Evolutionary conservation across 2,329 filamentous ascomycete genomes (phyloP), one percentile per base, ranked within the genome.

Genomic region (Aspergillus ochraceus): DNA sequence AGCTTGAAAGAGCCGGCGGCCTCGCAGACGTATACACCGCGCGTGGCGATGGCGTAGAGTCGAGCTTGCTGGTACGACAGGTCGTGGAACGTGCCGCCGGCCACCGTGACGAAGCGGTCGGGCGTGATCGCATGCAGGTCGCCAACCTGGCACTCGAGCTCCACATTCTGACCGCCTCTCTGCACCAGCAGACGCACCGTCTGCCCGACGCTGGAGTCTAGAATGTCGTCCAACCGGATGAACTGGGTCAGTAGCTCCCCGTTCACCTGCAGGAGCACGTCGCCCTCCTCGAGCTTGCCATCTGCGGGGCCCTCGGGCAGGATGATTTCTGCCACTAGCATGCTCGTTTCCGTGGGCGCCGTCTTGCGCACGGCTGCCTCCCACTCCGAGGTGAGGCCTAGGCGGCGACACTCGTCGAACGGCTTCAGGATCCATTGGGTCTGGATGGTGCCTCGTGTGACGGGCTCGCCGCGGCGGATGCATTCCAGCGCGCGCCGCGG

Each of bases 41-140:
- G 89, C 68, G 92, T 90, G 10, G 93, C 88, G 59, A 99, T 93
- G 36, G 93, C 94, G 74, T 97, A 98, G 4, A 97, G 84, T 10
- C 95, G 88, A n/a, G 95, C 92, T 77, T 98, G 93, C 73, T 99
- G 95, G 75, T 99, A 99, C 0, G 96, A 99, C 19, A 99, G 82
- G 73, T 96, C 87, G 79, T 99, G 96, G 81, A 99, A 98, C 60
- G 92, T 94, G 24, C 89, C 95, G 20, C 95, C 96, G 47, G 93
- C 91, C 49, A 98, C 94, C 4, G 92, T 91, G 56, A 98, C 90
- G 72, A 98, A 99, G 61, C 93, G 90, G 77, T 97, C 93, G 14
- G 96, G 95, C 3, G 95, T 98, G 74, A 99, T 99, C 59, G 85
- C 86, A 79, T 99, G 95, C 62, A 99, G 83, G 73, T 99, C 91